Base-by-base conservation (phyloP, 1,284 basidiomycete species). In the Mycena citricolor region DNA sequence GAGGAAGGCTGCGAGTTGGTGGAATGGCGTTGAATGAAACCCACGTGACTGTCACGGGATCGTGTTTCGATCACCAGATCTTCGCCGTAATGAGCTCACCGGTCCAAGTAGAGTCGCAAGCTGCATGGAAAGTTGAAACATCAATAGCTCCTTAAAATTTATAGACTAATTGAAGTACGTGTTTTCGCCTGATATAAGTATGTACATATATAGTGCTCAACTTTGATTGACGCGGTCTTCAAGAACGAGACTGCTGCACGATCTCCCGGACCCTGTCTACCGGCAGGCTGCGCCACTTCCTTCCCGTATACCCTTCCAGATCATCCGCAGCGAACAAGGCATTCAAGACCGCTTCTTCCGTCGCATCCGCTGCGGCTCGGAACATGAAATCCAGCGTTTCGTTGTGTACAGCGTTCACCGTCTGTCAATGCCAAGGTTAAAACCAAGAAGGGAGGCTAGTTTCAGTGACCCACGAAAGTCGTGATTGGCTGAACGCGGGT, bases 291-390 rank as follows among this genome's bases (percentile, higher is more conserved):
- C 42, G 24, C 50, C 50, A 49, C 23, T 47, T 47, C 24, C 50
- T 35, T 8, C 50, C 50, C 4, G 50, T 49, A 32, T 32, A 52
- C 6, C 50, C 50, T 33, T 52, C 50, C 5, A 49, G 20, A 14
- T 48, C 50, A 22, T 52, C 50, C 1, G 50, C 50, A 6, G 50
- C 50, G n/a, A 52, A 52, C 2, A 52, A 13, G 3, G 42, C 50
- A 42, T 52, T 52, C 13, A 52, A 32, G 10, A 49, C 32, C 10
- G 50, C 50, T 8, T 52, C 50, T 28, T 52, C 50, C 13, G 50
- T 52, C 26, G 50, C 50, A 21, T 52, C 50, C 2, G 50, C 42
- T 4, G 50, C 50, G 1, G 50, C 50, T 7, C 50, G 50, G 43
- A 52, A 52, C 10, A 52, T 45, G 2, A 25, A 26, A 19, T 52